phyloP scores from a whole-genome alignment of 2,329 filamentous ascomycete genomes.

The Gnomoniopsis smithogilvyi region DNA sequence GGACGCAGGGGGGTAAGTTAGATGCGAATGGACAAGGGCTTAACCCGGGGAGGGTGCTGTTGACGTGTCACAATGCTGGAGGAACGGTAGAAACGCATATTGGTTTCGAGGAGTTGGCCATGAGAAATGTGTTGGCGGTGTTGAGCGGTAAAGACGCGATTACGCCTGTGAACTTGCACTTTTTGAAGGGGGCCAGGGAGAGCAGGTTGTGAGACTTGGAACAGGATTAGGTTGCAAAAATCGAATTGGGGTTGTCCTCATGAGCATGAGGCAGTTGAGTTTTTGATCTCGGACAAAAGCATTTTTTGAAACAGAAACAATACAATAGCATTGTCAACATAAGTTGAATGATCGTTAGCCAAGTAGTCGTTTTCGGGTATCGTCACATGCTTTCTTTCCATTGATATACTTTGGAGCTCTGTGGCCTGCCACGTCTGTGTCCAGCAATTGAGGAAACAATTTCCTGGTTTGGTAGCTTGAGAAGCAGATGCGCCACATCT shows the following conservation, averaged over 20 bases:
- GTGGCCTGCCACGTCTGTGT: neutral
- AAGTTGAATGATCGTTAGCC: neutral
- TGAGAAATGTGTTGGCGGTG: conserved; percentile 64
- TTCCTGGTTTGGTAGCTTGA: no score
- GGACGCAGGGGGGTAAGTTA: neutral
- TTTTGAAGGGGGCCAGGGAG: conserved; percentile 31
- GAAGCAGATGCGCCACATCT: no score
- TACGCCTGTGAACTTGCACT: conserved; percentile 62
- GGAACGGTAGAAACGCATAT: conserved; percentile 63
- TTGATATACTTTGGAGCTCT: neutral
- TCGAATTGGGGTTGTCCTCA: neutral
- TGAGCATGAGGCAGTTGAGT: neutral
- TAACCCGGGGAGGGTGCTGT: conserved; percentile 43
- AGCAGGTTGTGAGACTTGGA: neutral
- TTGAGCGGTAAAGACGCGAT: conserved; percentile 47
- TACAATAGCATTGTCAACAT: no score
- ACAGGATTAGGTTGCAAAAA: neutral
- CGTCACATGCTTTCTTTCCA: neutral
- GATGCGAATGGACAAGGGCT: neutral
- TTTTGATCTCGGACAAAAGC: no score
- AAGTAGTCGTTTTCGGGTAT: neutral
- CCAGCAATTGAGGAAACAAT: neutral
- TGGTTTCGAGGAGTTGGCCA: conserved; percentile 65
- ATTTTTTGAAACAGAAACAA: no score
- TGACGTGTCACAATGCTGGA: conserved; percentile 67